Evolutionary conservation across 306 rosid genomes (phyloP).

Genomic region (Sicyos baderoa): DNA sequence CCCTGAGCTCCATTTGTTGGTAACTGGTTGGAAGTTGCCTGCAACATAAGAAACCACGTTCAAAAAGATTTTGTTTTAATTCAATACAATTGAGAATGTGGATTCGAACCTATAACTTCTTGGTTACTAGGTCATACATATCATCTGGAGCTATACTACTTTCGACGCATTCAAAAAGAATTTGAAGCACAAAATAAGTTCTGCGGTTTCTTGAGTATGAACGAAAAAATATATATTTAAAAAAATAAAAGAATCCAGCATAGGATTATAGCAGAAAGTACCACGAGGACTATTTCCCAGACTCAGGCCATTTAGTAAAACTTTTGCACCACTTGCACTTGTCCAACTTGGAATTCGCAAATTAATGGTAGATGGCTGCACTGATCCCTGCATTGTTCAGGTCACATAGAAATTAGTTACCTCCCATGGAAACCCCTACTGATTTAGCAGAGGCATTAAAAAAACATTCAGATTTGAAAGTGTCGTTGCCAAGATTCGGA

Average conservation of each 20-base stretch:
- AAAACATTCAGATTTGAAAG: neutral
- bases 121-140: too few species aligned
- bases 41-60: conserved; percentile 10
- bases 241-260: neutral
- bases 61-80: neutral
- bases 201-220: neutral
- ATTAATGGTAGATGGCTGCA: conserved; percentile 42
- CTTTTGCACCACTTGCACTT: conserved; percentile 32
- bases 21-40: conserved; percentile 54
- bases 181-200: neutral
- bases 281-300: conserved; percentile 8
- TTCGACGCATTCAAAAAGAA: neutral
- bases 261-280: neutral
- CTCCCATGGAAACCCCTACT: neutral
- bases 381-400: conserved; percentile 32
- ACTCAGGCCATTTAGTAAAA: conserved; percentile 33
- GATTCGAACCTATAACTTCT: too few species aligned
- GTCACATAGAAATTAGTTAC: neutral
- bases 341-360: conserved; percentile 81
- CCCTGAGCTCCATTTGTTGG: conserved; percentile 44
- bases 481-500: too few species aligned
- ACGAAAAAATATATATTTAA: too few species aligned
- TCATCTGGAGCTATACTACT: too few species aligned
- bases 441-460: neutral
- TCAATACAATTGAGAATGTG: too few species aligned